A percentile compares a stretch with the other conserved stretches of the same genome.
phyloP scores from a whole-genome alignment of 1,139 yeast genomes.

The Kodamaea suecica region DNA sequence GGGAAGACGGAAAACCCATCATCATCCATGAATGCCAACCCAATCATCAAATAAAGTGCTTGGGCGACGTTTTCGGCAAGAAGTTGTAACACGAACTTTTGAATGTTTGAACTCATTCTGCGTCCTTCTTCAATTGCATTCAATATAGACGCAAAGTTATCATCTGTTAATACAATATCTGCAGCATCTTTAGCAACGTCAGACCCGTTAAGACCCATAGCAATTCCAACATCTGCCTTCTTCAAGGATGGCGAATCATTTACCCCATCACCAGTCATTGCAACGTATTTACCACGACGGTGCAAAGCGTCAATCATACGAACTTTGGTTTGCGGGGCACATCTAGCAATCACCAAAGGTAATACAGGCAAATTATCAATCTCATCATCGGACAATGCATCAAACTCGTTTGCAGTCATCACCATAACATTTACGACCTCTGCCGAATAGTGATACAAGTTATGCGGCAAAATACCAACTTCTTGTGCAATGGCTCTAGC shows the following conservation, averaged over 20 bases:
- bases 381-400: constrained; percentile 56
- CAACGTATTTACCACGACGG: constrained; percentile 65
- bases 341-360: constrained; percentile 78
- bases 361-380: constrained; percentile 67
- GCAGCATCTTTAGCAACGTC: constrained; percentile 83
- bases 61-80: constrained; percentile 79
- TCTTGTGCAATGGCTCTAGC: constrained; percentile 82
- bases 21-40: constrained; percentile 64
- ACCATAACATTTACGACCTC: constrained; percentile 66
- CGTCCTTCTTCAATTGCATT: constrained; percentile 83
- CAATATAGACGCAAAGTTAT: constrained; percentile 72
- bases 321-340: constrained; percentile 84
- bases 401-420: constrained; percentile 76
- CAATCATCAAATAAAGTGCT: constrained; percentile 67
- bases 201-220: constrained; percentile 82
- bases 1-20: constrained; percentile 69
- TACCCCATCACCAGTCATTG: constrained; percentile 89
- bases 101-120: constrained; percentile 77
- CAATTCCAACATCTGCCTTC: constrained; percentile 80
- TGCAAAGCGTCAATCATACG: constrained; percentile 82
- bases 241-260: constrained; percentile 81
- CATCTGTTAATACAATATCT: constrained; percentile 72
- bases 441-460: constrained; percentile 58
- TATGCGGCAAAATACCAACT: constrained; percentile 77
- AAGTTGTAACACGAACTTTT: constrained; percentile 76